Evolutionary conservation across 176 grass and related monocot genomes (phyloP), one percentile per base, ranked within the genome.

Genomic region (Triticum urartu): DNA sequence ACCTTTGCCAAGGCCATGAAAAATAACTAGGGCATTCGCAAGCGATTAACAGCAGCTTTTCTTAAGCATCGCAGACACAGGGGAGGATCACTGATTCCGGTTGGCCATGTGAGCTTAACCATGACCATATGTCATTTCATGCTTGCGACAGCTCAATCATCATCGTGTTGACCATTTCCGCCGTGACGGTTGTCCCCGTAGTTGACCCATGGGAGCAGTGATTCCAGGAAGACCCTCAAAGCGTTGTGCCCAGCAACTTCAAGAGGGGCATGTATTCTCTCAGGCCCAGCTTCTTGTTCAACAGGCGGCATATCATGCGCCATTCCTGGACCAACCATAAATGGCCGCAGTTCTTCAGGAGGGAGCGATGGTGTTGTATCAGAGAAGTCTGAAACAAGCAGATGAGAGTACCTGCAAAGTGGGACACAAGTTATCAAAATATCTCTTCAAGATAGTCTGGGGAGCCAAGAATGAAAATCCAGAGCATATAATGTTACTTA

Each of bases 311-410:
- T 92, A 83, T 92, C 92, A 80, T 90, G 93, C 79, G 47, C 61
- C 87, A 90, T 89, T 80, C 88, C 91, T 68, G 92, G 92, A 67
- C 90, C 94, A 69, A 91, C 91, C 94, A 99, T 96, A 68, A 99
- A 91, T 35, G 90, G 94, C 21, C 90, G 82, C 60, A 99, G 83
- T 88, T 96, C 97, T 87, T 99, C 97, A 21, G 94, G 94, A 63
- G 97, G 97, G 56, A 99, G 79, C 34, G 97, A 92, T 1, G 92
- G 94, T 64, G 91, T 89, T 83, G 87, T 89, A 68, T 99, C 97
- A 7, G 94, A 94, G 89, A 99, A 99, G 73, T 99, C 97, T 45
- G 97, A 99, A 76, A 92, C 94, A 91, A 96, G 93, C 72, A 99
- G 85, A 92, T 99, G 92, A 52, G 92, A 92, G 72, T 99, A 99